phyloP scores from a whole-genome alignment of 495 filamentous ascomycete genomes.

The Hamigera avellanea region DNA sequence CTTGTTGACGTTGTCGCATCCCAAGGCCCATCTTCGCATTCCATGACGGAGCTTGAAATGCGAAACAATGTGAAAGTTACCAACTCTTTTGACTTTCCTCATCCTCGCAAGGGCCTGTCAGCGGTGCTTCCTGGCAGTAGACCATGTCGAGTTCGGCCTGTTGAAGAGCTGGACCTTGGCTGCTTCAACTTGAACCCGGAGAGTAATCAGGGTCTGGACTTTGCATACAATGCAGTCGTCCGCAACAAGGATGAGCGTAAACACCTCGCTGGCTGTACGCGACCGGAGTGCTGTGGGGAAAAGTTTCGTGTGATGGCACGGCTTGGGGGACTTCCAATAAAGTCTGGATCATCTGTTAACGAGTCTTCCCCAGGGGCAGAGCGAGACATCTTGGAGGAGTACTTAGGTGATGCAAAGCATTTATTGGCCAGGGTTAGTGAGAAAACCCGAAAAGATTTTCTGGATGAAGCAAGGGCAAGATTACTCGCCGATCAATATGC shows the following conservation, averaged over 20 bases:
- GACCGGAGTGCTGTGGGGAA: conserved; percentile 64
- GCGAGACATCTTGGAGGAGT: conserved; percentile 47
- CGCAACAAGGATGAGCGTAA: conserved; percentile 62
- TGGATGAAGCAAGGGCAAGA: conserved; percentile 56
- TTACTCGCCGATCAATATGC: conserved; percentile 60
- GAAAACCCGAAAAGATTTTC: conserved; percentile 40
- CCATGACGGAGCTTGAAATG: too few species aligned
- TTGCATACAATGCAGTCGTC: conserved; percentile 65
- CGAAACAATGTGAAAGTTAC: too few species aligned
- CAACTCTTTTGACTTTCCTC: too few species aligned
- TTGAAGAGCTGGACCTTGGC: conserved; percentile 38
- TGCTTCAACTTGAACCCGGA: conserved; percentile 82
- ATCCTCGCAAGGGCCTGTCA: too few species aligned
- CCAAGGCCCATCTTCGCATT: too few species aligned
- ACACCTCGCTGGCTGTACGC: conserved; percentile 67
- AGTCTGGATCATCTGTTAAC: too few species aligned
- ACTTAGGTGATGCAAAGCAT: conserved; percentile 46
- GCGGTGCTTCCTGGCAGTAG: conserved; percentile 13
- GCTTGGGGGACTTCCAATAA: conserved; percentile 10
- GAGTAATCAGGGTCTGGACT: conserved; percentile 58
- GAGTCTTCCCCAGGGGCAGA: conserved; percentile 34
- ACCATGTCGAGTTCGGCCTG: conserved; percentile 40
- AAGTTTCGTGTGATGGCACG: conserved; percentile 54
- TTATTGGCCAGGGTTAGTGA: conserved; percentile 30
- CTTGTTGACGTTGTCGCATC: too few species aligned